A percentile compares a stretch with the other conserved stretches of the same genome.
phyloP scores from a whole-genome alignment of 192 early-diverging fungal species.

The Backusella psychrophila region DNA sequence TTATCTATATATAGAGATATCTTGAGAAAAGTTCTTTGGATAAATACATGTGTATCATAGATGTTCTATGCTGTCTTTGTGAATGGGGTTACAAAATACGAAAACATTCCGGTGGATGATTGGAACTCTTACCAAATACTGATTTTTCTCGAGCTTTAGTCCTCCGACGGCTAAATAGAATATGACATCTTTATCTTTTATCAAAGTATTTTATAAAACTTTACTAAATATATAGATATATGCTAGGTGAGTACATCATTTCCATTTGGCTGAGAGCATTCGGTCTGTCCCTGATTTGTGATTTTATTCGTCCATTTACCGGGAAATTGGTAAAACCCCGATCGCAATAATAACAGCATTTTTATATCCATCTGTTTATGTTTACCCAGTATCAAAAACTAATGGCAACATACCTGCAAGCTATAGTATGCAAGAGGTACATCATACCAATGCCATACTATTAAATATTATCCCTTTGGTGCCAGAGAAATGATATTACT shows the following conservation, averaged over 20 bases:
- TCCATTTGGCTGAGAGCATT: neutral
- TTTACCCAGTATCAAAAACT: neutral
- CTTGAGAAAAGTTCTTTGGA: slow-evolving; percentile 3
- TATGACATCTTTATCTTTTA: neutral
- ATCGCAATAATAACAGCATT: neutral
- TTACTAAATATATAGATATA: neutral
- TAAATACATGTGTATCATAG: neutral
- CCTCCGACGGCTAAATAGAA: neutral
- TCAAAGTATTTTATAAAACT: neutral
- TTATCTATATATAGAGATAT: slow-evolving; percentile 1
- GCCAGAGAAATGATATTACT: neutral
- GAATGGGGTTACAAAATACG: neutral
- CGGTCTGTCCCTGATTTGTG: neutral
- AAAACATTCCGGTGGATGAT: neutral
- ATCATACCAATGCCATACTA: neutral
- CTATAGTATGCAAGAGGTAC: neutral
- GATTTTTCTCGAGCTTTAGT: neutral
- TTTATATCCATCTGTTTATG: neutral
- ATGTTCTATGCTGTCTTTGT: neutral
- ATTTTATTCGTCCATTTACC: neutral
- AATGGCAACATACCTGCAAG: neutral
- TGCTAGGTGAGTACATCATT: neutral
- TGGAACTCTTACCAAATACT: neutral
- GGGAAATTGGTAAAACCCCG: neutral
- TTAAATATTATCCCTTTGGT: neutral